Base-by-base conservation (phyloP, 805 yeast species). In the Kluyveromyces dobzhanskii region DNA sequence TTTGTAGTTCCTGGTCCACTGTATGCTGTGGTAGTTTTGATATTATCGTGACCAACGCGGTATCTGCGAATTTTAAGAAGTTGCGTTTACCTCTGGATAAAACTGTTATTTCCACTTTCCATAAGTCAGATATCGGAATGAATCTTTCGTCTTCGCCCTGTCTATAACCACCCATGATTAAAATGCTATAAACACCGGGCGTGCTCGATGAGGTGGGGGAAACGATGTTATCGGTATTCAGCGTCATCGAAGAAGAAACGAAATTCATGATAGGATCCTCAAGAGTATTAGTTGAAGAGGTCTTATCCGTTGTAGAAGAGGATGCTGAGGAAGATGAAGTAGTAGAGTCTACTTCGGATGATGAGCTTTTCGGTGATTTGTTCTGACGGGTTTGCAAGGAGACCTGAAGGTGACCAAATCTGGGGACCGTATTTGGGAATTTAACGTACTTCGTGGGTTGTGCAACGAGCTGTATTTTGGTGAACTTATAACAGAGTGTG, bases 131-230 rank as follows among this genome's bases (percentile, higher is more conserved):
- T 44, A 66, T 52, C 1, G 69, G 61, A 35, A 61, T 60, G 38
- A 57, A 65, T 4, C 45, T 44, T 14, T 46, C 43, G 29, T 57
- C 57, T 17, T 47, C 53, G 11, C 53, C 50, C 31, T 61, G 56
- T 33, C 57, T 56, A 49, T 68, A 74, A 1, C 80, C 78, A 16
- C 78, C 78, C 64, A 70, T 66, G 4, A 72, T 61, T 30, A 66
- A 17, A 16, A 55, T 48, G 3, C 56, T 48, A 26, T 39, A 42
- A 14, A 50, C 49, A 13, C 49, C 49, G n/a, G 44, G 35, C 2
- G 39, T n/a, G 21, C 30, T 34, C 2, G 37, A 24, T 10, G 37
- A 34, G 13, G 29, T 34, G 6, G 37, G 37, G 9, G 37, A 24
- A 3, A 34, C 17, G 10, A 34, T 24, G 11, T 21, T 34, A 17